Evolutionary conservation across 2,329 filamentous ascomycete species (phyloP).

Genomic region (Phaeosphaeriaceae sp.): DNA sequence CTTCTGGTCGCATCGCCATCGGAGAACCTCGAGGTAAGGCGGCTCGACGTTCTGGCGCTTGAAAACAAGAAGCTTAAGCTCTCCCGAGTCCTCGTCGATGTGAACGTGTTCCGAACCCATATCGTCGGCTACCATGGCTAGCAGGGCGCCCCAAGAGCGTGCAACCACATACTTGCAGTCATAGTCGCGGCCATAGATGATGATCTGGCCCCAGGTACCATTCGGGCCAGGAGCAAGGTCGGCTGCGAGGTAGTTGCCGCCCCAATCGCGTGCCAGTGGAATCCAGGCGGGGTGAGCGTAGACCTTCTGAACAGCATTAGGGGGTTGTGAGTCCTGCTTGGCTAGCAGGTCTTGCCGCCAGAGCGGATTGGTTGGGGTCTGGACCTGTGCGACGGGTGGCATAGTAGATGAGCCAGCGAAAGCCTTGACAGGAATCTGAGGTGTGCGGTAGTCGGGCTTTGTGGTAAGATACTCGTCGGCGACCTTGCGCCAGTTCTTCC

Average conservation of each 20-base stretch:
- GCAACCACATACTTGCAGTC: slow-evolving; percentile 98
- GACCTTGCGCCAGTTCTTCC: slow-evolving; percentile 94
- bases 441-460: slow-evolving; percentile 61
- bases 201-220: slow-evolving; percentile 95
- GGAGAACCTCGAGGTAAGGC: slow-evolving; percentile 89
- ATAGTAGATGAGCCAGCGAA: slow-evolving; percentile 75
- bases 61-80: slow-evolving; percentile 93
- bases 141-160: slow-evolving; percentile 86
- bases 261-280: slow-evolving; percentile 94
- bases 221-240: slow-evolving; percentile 89
- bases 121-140: slow-evolving; percentile 89
- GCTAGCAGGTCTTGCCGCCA: slow-evolving; percentile 88
- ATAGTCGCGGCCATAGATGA: slow-evolving; percentile 95
- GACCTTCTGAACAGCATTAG: slow-evolving; percentile 85
- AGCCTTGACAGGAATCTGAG: slow-evolving; percentile 73
- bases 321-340: slow-evolving; percentile 86
- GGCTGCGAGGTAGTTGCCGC: slow-evolving; percentile 94
- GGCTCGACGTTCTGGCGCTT: slow-evolving; percentile 82
- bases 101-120: slow-evolving; percentile 89
- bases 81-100: slow-evolving; percentile 89
- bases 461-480: slow-evolving; percentile 85
- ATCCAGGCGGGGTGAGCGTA: slow-evolving; percentile 97
- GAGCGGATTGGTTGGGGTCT: slow-evolving; percentile 64
- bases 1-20: slow-evolving; percentile 96
- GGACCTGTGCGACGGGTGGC: slow-evolving; percentile 62